Percentiles rank a stretch among this genome's conserved stretches.
phyloP scores from a whole-genome alignment of 1,284 basidiomycete genomes.

The Waitea zeae region DNA sequence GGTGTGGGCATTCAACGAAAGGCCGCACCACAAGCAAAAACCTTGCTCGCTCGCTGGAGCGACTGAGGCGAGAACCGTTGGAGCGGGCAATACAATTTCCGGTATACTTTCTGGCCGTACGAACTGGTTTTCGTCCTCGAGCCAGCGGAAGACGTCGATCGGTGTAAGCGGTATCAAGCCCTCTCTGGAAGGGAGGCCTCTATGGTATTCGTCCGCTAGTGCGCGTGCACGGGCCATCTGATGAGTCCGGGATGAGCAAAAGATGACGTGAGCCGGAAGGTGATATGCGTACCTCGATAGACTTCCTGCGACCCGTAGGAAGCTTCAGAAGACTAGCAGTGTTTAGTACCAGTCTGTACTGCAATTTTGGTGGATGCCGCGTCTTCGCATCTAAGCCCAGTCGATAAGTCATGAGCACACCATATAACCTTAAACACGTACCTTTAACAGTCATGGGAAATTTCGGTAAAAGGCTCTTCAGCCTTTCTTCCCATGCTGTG shows the following conservation, averaged over 20 bases:
- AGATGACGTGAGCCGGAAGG: slow-evolving; percentile 5
- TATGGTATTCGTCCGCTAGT: slow-evolving; percentile 28
- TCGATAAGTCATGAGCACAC: slow-evolving; percentile 2
- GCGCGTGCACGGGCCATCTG: slow-evolving; percentile 49
- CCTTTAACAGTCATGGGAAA: slow-evolving; percentile 47
- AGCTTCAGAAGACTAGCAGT: slow-evolving; percentile 26
- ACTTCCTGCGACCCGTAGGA: slow-evolving; percentile 41
- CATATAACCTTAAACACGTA: slow-evolving; percentile 10
- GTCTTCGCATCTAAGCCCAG: slow-evolving; percentile 19
- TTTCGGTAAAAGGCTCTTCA: slow-evolving; percentile 25
- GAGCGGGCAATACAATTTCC: too few relatives aligned
- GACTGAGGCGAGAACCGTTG: too few relatives aligned
- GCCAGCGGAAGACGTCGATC: slow-evolving; percentile 41
- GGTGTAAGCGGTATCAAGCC: slow-evolving; percentile 21
- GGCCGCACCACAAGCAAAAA: too few relatives aligned
- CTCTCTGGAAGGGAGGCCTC: slow-evolving; percentile 11
- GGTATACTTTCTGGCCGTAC: too few relatives aligned
- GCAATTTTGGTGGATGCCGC: slow-evolving; percentile 17
- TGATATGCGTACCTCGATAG: slow-evolving; percentile 37
- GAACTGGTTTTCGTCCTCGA: slow-evolving; percentile 33
- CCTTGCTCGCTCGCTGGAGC: too few relatives aligned
- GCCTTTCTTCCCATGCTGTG: slow-evolving; percentile 21
- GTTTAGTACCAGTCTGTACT: slow-evolving; percentile 35
- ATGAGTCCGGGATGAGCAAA: slow-evolving; percentile 4
- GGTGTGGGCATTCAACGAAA: too few relatives aligned